Conservation (phyloP, 257 asterid genomes). For the Prunella vulgaris region DNA sequence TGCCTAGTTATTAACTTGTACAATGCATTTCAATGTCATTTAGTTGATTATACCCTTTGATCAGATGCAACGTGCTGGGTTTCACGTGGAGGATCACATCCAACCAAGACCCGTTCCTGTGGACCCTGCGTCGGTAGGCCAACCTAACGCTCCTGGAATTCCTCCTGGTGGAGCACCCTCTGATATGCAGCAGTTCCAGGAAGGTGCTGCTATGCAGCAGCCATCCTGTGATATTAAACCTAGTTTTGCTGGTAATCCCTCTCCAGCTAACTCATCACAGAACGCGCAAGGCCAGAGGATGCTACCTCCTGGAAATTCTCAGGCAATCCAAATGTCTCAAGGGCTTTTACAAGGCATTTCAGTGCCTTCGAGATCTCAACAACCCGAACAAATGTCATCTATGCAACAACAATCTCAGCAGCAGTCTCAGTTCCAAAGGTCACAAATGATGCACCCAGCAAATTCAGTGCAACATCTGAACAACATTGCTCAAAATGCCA, state of each 20-base stretch:
- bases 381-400: conserved; percentile 51
- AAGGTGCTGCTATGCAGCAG: conserved; percentile 54
- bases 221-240: conserved; percentile 51
- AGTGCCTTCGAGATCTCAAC: conserved; percentile 63
- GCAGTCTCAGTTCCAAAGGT: conserved; percentile 74
- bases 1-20: background rate
- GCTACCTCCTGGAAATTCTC: conserved; percentile 64
- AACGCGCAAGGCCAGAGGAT: conserved; percentile 52
- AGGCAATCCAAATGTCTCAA: conserved; percentile 71
- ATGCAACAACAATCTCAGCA: conserved; percentile 53
- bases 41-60: conserved; percentile 14
- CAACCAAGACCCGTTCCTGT: conserved; percentile 55
- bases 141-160: conserved; percentile 41
- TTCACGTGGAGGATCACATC: conserved; percentile 59
- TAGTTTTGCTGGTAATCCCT: conserved; percentile 37
- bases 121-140: conserved; percentile 38
- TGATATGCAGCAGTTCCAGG: conserved; percentile 65
- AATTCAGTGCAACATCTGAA: conserved; percentile 65
- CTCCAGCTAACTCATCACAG: conserved; percentile 44
- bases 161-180: conserved; percentile 34
- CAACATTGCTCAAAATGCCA: conserved; percentile 57
- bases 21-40: background rate
- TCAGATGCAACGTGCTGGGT: conserved; percentile 85
- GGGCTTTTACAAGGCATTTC: conserved; percentile 57
- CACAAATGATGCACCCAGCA: conserved; percentile 55